A percentile compares a stretch with the other conserved stretches of the same genome.
These are phyloP conservation scores for Hemerocallis citrina DNA, from an alignment of 106 monocot genomes.

Conservation along the genomic window DNA sequence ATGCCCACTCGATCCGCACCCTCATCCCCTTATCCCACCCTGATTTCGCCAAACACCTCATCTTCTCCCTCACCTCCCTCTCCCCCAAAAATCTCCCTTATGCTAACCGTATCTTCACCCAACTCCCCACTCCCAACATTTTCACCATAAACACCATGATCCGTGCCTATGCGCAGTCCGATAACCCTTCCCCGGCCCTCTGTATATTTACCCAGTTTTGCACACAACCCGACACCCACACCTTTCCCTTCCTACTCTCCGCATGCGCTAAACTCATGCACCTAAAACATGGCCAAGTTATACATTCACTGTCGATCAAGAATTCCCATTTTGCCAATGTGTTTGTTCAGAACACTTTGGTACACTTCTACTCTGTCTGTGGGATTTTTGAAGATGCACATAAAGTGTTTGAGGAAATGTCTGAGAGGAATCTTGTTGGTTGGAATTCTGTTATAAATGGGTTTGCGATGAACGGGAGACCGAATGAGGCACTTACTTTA, in stretches of 20 bases:
- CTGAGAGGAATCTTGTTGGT: constrained; percentile 42
- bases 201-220: constrained; percentile 31
- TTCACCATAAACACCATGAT: constrained; percentile 90
- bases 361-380: constrained; percentile 64
- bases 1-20: constrained; percentile 49
- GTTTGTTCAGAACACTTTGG: constrained; percentile 69
- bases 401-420: constrained; percentile 61
- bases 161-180: constrained; percentile 49
- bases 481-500: constrained; percentile 70
- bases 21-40: constrained; percentile 38
- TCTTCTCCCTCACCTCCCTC: constrained; percentile 53
- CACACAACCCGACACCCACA: constrained; percentile 50
- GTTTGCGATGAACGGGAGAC: constrained; percentile 57
- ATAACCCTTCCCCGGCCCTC: constrained; percentile 50
- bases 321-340: constrained; percentile 25
- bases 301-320: constrained; percentile 39
- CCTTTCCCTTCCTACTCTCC: constrained; percentile 85
- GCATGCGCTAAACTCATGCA: constrained; percentile 59
- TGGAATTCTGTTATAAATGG: constrained; percentile 91
- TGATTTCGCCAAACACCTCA: constrained; percentile 56
- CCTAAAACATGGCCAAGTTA: constrained; percentile 36
- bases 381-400: constrained; percentile 65
- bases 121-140: constrained; percentile 31
- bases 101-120: constrained; percentile 39
- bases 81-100: constrained; percentile 26